Base-by-base conservation (phyloP, 1,284 basidiomycete genomes). In the Rhizoctonia solani region DNA sequence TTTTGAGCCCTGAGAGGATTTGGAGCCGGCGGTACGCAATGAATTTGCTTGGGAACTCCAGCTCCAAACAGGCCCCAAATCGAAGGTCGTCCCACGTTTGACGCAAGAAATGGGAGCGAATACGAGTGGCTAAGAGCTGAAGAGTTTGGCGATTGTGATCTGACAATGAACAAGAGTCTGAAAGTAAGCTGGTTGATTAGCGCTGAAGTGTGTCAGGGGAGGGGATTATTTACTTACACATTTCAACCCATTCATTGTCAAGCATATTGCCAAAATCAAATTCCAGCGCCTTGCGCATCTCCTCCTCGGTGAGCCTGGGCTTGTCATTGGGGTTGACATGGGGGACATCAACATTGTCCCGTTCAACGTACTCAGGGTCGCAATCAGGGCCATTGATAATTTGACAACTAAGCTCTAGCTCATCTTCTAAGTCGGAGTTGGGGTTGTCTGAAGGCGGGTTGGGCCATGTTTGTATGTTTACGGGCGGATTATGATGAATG, bases 21-120 rank as follows among this genome's bases (percentile, higher is more conserved):
- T 29, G 25, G n/a, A 66, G 65, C 23, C 53, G 53, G 3, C 44
- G 52, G 53, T 53, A 66, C 6, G 53, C 65, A 32, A 66, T 32
- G 29, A 66, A 66, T 8, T 66, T 53, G 44, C 53, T 55, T 9
- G 65, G 65, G 23, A 66, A 30, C 3, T 25, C 32, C 5, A 66
- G 65, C 4, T 34, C 30, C 25, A 55, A 13, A 25, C 65, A 66
- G 30, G 46, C 32, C 14, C 25, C 9, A 4, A 19, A 34, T 21
- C 53, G 53, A 3, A 66, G 29, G 65, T 55, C 53, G 2, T 66
- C 34, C 16, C 55, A 66, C 13, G n/a, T 30, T 16, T 6, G 14
- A 2, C 44, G 44, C 0, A 44, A 66, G 25, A 66, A 66, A 39
- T 66, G 65, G 3, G 65, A 47, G 44, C 65, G 53, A 3, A 23